Evolutionary conservation across 192 early-diverging fungal species (phyloP), one percentile per base, ranked within the genome.

Genomic region (Chytriomyces sp.): DNA sequence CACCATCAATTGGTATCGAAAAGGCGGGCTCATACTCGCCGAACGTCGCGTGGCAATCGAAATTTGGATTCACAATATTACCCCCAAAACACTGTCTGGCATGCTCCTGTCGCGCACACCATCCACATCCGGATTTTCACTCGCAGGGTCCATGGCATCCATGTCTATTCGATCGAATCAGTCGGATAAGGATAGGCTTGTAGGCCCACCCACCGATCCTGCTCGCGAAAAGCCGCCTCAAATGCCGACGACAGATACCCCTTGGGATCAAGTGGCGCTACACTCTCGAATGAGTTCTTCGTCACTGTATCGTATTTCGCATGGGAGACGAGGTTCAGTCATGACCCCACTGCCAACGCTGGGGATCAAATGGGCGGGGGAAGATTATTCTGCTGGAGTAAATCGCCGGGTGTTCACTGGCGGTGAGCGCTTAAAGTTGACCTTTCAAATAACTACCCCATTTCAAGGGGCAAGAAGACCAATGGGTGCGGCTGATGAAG

Each of bases 21-120:
- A 70, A 61, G 69, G 69, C 23, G 69, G 62, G 6, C 9, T 69
- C 20, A 48, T 75, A 5, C 69, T 69, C 11, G 76, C 77, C 5
- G 62, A 64, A 53, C 10, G 69, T 9, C 77, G 77, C 45, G 77
- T 78, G 10, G 77, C 68, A 0, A 49, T 78, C 50, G 77, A 78
- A 64, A 46, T 78, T 13, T 78, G 77, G 77, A 72, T 78, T 8
- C 45, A 71, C 61, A n/a, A 13, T 46, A 71, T 71, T 13, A 71
- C 68, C 26, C 77, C 77, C 18, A 46, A 62, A 26, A 64, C 61
- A 6, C 69, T 78, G 16, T 35, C 61, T 50, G 77, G 77, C 7
- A 78, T 78, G 77, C 69, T 78, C 24, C 9, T 69, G 44, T 28
- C 13, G 5, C 7, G 77, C 62, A 20, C 67, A 43, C 67, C 67